These are phyloP conservation scores for Mucor saturninus DNA, from an alignment of 371 early-diverging fungal species.

Conservation along the genomic window DNA sequence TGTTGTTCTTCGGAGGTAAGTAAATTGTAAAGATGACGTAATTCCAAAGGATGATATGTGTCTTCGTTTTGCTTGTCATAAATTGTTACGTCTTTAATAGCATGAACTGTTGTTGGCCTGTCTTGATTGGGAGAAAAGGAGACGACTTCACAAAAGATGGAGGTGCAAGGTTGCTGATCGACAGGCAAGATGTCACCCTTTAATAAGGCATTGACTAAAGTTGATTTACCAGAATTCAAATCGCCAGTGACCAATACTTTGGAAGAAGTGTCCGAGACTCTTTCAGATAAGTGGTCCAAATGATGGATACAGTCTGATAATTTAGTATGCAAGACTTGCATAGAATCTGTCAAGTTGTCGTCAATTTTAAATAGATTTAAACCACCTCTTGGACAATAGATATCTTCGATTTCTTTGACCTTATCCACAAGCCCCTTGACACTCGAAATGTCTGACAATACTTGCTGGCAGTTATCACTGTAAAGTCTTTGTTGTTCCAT, in stretches of 20 bases:
- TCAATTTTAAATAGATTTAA: conserved; percentile 36
- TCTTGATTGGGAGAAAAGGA: background rate
- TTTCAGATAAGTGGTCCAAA: conserved; percentile 77
- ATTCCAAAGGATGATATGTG: conserved; percentile 74
- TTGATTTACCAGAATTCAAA: conserved; percentile 96
- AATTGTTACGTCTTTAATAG: conserved; percentile 64
- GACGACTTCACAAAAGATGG: conserved; percentile 94
- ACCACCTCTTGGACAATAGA: conserved; percentile 30
- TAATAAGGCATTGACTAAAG: conserved; percentile 96
- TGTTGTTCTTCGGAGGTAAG: conserved; percentile 67
- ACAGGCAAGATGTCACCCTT: conserved; percentile 86
- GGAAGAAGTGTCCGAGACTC: conserved; percentile 92
- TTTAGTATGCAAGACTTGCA: conserved; percentile 47
- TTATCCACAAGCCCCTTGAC: conserved; percentile 38
- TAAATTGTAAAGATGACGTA: conserved; percentile 64
- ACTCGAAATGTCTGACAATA: conserved; percentile 60
- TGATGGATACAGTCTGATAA: conserved; percentile 66
- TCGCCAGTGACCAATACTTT: conserved; percentile 97
- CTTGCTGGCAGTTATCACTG: conserved; percentile 70
- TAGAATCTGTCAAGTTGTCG: conserved; percentile 67
- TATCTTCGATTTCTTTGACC: conserved; percentile 64
- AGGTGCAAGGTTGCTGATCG: conserved; percentile 98
- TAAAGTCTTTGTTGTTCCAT: conserved; percentile 30
- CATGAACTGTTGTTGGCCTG: conserved; percentile 56
- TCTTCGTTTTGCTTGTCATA: conserved; percentile 45